Evolutionary conservation across 2,329 filamentous ascomycete genomes (phyloP).

Genomic region (Aspergillus sojae): DNA sequence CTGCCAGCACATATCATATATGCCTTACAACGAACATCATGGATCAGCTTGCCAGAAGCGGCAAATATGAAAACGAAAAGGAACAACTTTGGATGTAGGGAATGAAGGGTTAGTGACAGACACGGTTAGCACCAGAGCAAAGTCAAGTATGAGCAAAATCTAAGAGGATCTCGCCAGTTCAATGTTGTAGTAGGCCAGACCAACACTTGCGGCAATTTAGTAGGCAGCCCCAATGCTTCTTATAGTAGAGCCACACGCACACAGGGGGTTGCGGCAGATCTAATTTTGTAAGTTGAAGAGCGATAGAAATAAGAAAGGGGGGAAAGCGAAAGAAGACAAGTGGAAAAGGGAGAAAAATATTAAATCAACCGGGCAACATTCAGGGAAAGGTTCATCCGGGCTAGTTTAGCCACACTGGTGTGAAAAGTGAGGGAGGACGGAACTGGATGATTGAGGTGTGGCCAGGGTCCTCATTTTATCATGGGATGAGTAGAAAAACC

Average conservation of each 20-base stretch:
- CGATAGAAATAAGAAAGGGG: background rate
- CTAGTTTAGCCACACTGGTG: background rate
- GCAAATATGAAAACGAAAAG: background rate
- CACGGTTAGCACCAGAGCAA: conserved; percentile 13
- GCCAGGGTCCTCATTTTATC: background rate
- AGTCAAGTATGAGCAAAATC: conserved; percentile 13
- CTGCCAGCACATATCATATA: background rate
- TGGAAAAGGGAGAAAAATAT: background rate
- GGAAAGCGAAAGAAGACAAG: background rate
- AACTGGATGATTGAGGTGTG: background rate
- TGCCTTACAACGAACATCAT: background rate
- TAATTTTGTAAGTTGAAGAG: background rate
- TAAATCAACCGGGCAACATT: background rate
- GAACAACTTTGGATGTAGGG: conserved; percentile 1
- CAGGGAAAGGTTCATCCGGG: background rate
- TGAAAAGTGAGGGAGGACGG: conserved; percentile 3
- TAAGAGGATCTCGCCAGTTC: conserved; percentile 2
- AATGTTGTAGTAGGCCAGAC: conserved; percentile 4
- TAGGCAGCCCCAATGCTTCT: conserved; percentile 6
- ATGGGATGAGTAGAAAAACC: background rate
- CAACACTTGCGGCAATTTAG: conserved; percentile 7
- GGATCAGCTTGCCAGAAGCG: background rate
- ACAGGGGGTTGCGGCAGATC: background rate
- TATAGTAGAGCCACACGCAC: background rate
- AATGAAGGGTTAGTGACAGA: background rate